Evolutionary conservation across 2,329 filamentous ascomycete genomes (phyloP).

Genomic region (Cryphonectria parasitica): DNA sequence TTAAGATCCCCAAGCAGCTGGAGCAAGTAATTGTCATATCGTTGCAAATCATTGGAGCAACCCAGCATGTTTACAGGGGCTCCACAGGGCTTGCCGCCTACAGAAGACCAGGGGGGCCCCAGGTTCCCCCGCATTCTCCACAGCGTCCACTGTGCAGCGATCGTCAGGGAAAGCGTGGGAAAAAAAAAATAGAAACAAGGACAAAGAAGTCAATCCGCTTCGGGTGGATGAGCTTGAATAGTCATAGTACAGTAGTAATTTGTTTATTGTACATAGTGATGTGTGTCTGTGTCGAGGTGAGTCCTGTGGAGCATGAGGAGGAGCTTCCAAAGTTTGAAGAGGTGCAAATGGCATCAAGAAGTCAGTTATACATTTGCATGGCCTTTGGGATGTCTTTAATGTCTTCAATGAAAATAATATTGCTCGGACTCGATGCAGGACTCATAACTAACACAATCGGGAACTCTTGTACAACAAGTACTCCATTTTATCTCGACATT

Average conservation of each 20-base stretch:
- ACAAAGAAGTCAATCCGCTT: background rate
- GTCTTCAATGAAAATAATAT: no score
- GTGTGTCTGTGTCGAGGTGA: background rate
- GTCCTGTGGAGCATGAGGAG: background rate
- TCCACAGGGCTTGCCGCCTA: conserved; percentile 2
- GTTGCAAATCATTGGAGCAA: background rate
- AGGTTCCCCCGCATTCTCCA: conserved; percentile 11
- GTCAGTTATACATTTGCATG: background rate
- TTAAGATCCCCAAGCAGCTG: background rate
- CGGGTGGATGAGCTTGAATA: background rate
- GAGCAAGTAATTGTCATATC: background rate
- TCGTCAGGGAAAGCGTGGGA: background rate
- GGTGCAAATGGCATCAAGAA: background rate
- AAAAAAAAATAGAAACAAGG: background rate
- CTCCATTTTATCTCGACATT: background rate
- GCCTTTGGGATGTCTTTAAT: no score
- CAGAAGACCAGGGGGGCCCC: background rate
- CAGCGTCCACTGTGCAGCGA: background rate
- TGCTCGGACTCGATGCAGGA: no score
- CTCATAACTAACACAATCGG: background rate
- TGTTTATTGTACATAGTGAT: background rate
- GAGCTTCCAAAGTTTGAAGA: background rate
- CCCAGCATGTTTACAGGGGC: conserved; percentile 10
- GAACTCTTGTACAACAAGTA: background rate
- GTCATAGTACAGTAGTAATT: background rate